Evolutionary conservation across 192 early-diverging fungal species (phyloP).

Genomic region (Coemansia sp.): DNA sequence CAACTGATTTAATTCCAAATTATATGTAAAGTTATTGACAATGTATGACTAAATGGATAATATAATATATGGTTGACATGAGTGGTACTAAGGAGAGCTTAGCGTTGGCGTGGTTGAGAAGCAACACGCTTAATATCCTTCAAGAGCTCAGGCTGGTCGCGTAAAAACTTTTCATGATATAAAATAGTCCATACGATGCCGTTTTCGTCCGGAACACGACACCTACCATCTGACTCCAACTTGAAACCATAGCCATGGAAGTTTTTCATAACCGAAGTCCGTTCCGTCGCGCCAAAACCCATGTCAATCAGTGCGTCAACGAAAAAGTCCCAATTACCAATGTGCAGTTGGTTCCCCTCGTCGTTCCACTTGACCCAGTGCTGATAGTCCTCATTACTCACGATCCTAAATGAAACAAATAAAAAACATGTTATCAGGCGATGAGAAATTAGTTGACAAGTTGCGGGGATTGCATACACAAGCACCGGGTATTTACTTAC

Average conservation of each 20-base stretch:
- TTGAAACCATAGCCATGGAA: neutral
- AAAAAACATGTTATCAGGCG: too few species aligned
- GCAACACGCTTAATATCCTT: neutral
- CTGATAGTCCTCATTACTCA: neutral
- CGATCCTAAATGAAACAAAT: neutral
- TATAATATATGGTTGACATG: neutral
- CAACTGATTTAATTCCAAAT: too few species aligned
- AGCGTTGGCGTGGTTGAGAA: neutral
- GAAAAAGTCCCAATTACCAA: neutral
- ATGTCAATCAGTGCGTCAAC: neutral
- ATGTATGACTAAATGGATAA: neutral
- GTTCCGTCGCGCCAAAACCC: neutral
- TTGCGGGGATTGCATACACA: neutral
- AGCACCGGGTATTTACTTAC: neutral
- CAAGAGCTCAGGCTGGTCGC: neutral
- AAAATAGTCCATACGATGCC: neutral
- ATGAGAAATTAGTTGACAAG: too few species aligned
- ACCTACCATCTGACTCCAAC: neutral
- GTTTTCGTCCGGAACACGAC: neutral
- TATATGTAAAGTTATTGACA: neutral
- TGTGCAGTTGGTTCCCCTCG: neutral
- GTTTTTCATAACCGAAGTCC: neutral
- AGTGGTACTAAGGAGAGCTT: neutral
- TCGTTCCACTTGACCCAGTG: neutral
- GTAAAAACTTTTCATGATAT: neutral